phyloP scores from a whole-genome alignment of 495 filamentous ascomycete species.

The Trichoderma erinaceum region DNA sequence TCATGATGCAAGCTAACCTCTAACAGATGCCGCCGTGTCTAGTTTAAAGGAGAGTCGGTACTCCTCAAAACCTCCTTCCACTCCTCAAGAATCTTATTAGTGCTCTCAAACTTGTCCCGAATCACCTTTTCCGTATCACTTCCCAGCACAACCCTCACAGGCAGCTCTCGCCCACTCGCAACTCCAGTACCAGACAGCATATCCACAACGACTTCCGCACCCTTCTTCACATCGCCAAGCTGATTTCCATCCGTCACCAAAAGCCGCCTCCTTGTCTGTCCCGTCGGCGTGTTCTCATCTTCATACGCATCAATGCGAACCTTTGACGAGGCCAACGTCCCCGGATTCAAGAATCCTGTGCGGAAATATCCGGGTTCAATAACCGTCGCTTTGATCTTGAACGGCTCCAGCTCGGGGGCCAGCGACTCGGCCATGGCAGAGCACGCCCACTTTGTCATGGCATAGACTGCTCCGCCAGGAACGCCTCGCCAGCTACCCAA shows the following conservation, averaged over 20 bases:
- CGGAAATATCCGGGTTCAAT: slow-evolving; percentile 47
- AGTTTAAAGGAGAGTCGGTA: slow-evolving; percentile 16
- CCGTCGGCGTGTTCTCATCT: slow-evolving; percentile 21
- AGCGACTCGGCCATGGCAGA: slow-evolving; percentile 38
- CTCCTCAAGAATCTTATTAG: slow-evolving; percentile 29
- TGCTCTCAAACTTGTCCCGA: slow-evolving; percentile 27
- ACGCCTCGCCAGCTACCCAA: slow-evolving; percentile 31
- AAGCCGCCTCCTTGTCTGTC: slow-evolving; percentile 21
- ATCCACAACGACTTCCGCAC: slow-evolving; percentile 40
- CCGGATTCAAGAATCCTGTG: slow-evolving; percentile 27
- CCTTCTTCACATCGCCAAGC: slow-evolving; percentile 41
- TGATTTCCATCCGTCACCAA: slow-evolving; percentile 29
- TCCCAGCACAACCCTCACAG: slow-evolving; percentile 30
- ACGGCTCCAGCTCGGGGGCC: slow-evolving; percentile 34
- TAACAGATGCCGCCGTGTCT: not conserved
- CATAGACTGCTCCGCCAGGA: slow-evolving; percentile 33
- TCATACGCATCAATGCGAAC: slow-evolving; percentile 28
- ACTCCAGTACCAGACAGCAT: slow-evolving; percentile 37
- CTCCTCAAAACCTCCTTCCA: slow-evolving; percentile 32
- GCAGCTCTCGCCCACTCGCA: slow-evolving; percentile 29
- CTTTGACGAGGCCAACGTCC: slow-evolving; percentile 26
- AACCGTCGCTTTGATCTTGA: slow-evolving; percentile 38
- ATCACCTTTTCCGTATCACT: slow-evolving; percentile 28
- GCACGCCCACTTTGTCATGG: slow-evolving; percentile 41
- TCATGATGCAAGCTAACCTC: not conserved